Evolutionary conservation across 2,329 filamentous ascomycete genomes (phyloP), one percentile per base, ranked within the genome.

Genomic region (Claviceps purpurea): DNA sequence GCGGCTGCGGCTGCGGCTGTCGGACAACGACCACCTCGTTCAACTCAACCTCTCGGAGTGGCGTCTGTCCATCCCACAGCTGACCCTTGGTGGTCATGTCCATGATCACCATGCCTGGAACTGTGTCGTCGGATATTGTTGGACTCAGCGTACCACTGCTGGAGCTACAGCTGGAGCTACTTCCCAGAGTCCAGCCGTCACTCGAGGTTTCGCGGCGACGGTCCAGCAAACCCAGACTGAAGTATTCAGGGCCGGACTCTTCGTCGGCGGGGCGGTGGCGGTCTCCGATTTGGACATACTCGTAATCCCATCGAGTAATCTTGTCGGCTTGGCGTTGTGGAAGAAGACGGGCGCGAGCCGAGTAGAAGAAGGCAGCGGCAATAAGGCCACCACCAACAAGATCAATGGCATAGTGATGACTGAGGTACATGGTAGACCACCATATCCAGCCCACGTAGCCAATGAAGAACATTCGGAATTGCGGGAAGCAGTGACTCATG

Each of bases 351-450:
- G 84, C 79, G 64, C 87, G 87, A 52, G 86, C 81, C 55, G 89
- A 80, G 70, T 91, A 95, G 74, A 88, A 97, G 54, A 85, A 82
- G 49, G 85, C 73, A 13, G 84, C 84, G 24, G 89, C 85, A 54
- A 89, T 74, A 55, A 95, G 74, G 65, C 85, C 89, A 59, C 91
- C 91, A 39, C 80, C 88, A 26, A 96, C 88, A 49, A 97, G 75
- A 67, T 97, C 91, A 42, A 97, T 86, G 37, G 90, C 91, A 65
- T 97, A 97, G 72, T 97, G 91, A 70, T 97, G 91, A 62, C 88
- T 94, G 50, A 97, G 79, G 65, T 97, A 96, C 89, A 97, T 95
- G 59, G 91, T 97, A 13, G 90, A 87, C 89, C 91, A 97, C 87
- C 89, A 96, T 62, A 96, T 83, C 91, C 91, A 96, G 64, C 86